Base-by-base conservation (phyloP, 331 rosid species). In the Quercus tomentella region DNA sequence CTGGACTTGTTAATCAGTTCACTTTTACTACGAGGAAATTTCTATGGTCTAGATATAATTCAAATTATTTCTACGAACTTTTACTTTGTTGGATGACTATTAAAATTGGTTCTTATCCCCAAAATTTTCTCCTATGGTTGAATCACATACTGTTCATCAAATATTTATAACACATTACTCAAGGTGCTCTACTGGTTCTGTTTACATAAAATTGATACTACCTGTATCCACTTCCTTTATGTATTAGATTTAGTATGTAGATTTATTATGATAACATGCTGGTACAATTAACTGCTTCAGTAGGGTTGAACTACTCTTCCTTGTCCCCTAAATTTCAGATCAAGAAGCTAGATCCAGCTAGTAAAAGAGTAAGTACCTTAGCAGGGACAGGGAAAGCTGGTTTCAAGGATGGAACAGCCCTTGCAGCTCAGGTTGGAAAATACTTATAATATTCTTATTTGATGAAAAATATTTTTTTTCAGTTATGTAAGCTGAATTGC, bases 371-470 rank as follows among this genome's bases (percentile, higher is more conserved):
- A 79, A 88, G 79, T 82, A 95, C 97, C 74, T 60, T 95, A 80
- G 94, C 94, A 33, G 99, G 97, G 67, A 93, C 92, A 23, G 97
- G 99, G 55, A 92, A 90, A 90, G 96, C 99, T 79, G 99, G 97
- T 82, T 93, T 93, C 83, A 88, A 86, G 84, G 97, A 95, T 70
- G 97, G 99, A 80, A 71, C 70, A 54, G 89, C 96, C 67, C 70
- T 84, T 73, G 79, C 77, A 84, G 92, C 96, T 72, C 99, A 95
- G 97, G 99, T 95, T 83, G 70, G 82, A 26, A 45, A 62, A 26
- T 70, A 25, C 76, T 17, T 76, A 17, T 63, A 49, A 49, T 49
- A 26, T 82, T 79, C 73, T 77, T 51, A 56, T 77, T 58, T 54
- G 35, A 31, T 77, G 43, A 35, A 67, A 67, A 67, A n/a, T 16